phyloP scores from a whole-genome alignment of 78 protist genomes.

The Dictyostelium firmibasis region DNA sequence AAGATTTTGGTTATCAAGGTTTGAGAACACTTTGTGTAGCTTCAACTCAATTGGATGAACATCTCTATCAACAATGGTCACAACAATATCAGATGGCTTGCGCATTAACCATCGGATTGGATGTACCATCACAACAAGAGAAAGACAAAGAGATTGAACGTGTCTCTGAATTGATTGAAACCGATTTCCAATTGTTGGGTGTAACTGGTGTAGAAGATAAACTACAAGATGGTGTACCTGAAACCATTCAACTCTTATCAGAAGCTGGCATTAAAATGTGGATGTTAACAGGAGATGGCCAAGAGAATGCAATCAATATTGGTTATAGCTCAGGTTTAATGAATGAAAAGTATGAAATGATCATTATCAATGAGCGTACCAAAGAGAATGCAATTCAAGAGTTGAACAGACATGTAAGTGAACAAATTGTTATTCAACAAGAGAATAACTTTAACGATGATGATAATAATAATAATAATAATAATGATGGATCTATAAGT shows the following conservation, averaged over 20 bases:
- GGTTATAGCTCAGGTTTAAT: slow-evolving; percentile 78
- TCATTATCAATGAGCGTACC: slow-evolving; percentile 48
- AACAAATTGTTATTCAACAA: background rate
- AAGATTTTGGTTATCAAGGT: slow-evolving; percentile 60
- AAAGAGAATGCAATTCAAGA: slow-evolving; percentile 46
- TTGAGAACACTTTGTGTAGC: slow-evolving; percentile 94
- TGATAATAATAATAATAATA: background rate
- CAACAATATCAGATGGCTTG: slow-evolving; percentile 67
- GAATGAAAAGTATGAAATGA: background rate
- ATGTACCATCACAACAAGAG: background rate
- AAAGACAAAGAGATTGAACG: slow-evolving; percentile 83
- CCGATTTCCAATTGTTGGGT: slow-evolving; percentile 77
- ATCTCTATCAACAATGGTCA: slow-evolving; percentile 67
- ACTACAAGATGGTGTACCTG: slow-evolving; percentile 90
- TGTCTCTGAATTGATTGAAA: slow-evolving; percentile 85
- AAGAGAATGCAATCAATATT: slow-evolving; percentile 97
- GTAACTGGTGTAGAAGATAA: slow-evolving; percentile 92
- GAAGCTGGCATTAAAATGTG: slow-evolving; percentile 87
- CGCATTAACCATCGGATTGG: background rate
- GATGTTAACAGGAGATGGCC: slow-evolving; percentile 97
- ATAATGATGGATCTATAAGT: background rate
- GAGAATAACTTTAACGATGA: background rate
- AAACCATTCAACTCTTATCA: slow-evolving; percentile 60
- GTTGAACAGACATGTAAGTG: slow-evolving; percentile 9
- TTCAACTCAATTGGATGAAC: slow-evolving; percentile 23